Conservation (phyloP, 2,329 filamentous ascomycete genomes). For the Aspergillus novoparasiticus region DNA sequence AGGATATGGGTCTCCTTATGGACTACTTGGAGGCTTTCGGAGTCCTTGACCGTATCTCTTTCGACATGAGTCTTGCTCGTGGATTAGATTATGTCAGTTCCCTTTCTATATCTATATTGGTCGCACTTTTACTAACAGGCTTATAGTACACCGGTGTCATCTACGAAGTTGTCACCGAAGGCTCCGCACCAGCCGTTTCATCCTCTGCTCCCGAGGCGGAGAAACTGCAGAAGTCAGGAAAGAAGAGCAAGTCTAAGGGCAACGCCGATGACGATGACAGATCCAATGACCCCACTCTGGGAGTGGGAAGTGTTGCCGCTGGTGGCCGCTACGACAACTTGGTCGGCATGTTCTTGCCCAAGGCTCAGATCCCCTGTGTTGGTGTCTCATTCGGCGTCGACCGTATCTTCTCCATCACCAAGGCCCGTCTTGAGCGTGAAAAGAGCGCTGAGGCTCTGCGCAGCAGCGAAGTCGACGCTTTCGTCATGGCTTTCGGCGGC, state of each 20-base stretch:
- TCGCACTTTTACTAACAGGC: neutral
- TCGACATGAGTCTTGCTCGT: slow-evolving; percentile 86
- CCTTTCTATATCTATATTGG: neutral
- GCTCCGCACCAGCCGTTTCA: slow-evolving; percentile 62
- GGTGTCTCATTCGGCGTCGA: slow-evolving; percentile 94
- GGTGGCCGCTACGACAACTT: slow-evolving; percentile 91
- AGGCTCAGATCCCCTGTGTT: slow-evolving; percentile 83
- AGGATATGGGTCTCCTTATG: slow-evolving; percentile 79
- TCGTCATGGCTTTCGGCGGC: slow-evolving; percentile 91
- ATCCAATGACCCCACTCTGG: slow-evolving; percentile 76
- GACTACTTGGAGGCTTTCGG: slow-evolving; percentile 79
- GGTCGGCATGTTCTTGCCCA: slow-evolving; percentile 89
- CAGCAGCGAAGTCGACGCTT: slow-evolving; percentile 81
- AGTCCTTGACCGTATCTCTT: slow-evolving; percentile 73
- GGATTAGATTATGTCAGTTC: slow-evolving; percentile 72
- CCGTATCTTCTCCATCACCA: slow-evolving; percentile 90
- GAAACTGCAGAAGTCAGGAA: slow-evolving; percentile 37
- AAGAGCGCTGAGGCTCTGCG: slow-evolving; percentile 59
- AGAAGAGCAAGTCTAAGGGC: slow-evolving; percentile 53
- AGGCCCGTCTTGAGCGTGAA: slow-evolving; percentile 68
- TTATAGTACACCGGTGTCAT: slow-evolving; percentile 70
- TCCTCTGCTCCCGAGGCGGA: slow-evolving; percentile 42
- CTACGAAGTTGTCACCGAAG: slow-evolving; percentile 84
- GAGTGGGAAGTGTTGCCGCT: slow-evolving; percentile 84
- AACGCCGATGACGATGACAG: slow-evolving; percentile 66